These are phyloP conservation scores for Skeletonema tropicum DNA, from an alignment of 108 stramenopile genomes.

Conservation along the genomic window DNA sequence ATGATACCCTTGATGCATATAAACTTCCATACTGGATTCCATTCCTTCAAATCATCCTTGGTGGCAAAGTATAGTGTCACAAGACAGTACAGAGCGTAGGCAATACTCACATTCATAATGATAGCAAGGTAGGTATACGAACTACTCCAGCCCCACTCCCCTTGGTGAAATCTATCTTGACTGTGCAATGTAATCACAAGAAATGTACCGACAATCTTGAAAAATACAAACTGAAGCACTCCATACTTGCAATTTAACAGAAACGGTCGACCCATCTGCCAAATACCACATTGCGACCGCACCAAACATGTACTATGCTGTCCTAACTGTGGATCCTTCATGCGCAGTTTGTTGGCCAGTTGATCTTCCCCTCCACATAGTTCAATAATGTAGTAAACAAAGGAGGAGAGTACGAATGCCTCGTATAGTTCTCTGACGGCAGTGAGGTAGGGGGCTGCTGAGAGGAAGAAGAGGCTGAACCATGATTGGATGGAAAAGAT, in stretches of 20 bases:
- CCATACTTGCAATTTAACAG: slow-evolving; percentile 63
- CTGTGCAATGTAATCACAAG: slow-evolving; percentile 36
- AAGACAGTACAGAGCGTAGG: slow-evolving; percentile 63
- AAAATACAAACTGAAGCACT: slow-evolving; percentile 62
- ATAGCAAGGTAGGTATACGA: slow-evolving; percentile 33
- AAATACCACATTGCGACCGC: slow-evolving; percentile 11
- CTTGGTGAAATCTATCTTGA: slow-evolving; percentile 27
- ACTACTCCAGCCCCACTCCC: slow-evolving; percentile 37
- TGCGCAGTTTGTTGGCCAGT: slow-evolving; percentile 27
- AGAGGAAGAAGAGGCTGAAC: slow-evolving; percentile 27
- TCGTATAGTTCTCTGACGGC: slow-evolving; percentile 50
- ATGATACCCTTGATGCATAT: slow-evolving; percentile 66
- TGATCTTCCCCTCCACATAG: slow-evolving; percentile 53
- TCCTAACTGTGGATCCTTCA: slow-evolving; percentile 35
- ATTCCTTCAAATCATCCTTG: slow-evolving; percentile 55
- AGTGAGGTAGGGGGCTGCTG: slow-evolving; percentile 31
- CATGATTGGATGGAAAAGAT: slow-evolving; percentile 66
- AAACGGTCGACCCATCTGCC: slow-evolving; percentile 53
- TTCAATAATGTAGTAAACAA: slow-evolving; percentile 61
- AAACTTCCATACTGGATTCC: slow-evolving; percentile 66
- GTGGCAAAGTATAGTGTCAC: slow-evolving; percentile 52
- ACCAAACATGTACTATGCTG: slow-evolving; percentile 23
- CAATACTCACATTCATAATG: slow-evolving; percentile 52
- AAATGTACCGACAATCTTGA: slow-evolving; percentile 52
- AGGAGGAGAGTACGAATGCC: slow-evolving; percentile 58